Base-by-base conservation (phyloP, 1,284 basidiomycete species). In the Apiotrichum veenhuisii region DNA sequence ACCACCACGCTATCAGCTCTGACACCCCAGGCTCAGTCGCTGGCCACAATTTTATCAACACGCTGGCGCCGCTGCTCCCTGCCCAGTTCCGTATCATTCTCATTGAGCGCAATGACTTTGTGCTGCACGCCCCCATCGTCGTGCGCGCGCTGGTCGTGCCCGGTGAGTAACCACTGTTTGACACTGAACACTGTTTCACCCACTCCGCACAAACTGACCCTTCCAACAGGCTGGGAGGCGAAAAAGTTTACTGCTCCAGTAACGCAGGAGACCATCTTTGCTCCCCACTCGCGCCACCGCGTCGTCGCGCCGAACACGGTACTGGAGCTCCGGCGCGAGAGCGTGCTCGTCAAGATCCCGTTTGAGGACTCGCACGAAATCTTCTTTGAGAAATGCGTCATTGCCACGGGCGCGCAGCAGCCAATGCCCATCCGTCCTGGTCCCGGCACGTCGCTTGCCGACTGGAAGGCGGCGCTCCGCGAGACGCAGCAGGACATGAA, bases 111-210 rank as follows among this genome's bases (percentile, higher is more conserved):
- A 64, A 72, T 27, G 70, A 71, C 9, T 75, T 68, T 36, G 68
- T 70, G 2, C 78, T 69, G 58, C 78, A 72, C 70, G 67, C 73
- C 2, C 67, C 78, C 33, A 72, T 69, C 10, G 66, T 71, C n/a
- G 68, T 80, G 15, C 66, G 79, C 44, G 77, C 75, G 1, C 60
- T 77, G 3, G 78, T 80, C 40, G 65, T 71, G 2, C 75, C 78
- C 30, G 77, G 77, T 66, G 41, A 55, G 71, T 65, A 11, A 43
- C 22, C 2, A 25, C n/a, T 26, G 22, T 43, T 4, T 2, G 12
- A 25, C 4, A n/a, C n/a, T n/a, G n/a, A n/a, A n/a, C n/a, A n/a
- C n/a, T 30, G 30, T 30, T 30, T 12, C 30, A 30, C 12, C 30
- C 30, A 30, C 12, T 30, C 30, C 5, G 12, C 30, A 30, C 30